Conservation (phyloP, 257 asterid species). For the Solanum peruvianum region DNA sequence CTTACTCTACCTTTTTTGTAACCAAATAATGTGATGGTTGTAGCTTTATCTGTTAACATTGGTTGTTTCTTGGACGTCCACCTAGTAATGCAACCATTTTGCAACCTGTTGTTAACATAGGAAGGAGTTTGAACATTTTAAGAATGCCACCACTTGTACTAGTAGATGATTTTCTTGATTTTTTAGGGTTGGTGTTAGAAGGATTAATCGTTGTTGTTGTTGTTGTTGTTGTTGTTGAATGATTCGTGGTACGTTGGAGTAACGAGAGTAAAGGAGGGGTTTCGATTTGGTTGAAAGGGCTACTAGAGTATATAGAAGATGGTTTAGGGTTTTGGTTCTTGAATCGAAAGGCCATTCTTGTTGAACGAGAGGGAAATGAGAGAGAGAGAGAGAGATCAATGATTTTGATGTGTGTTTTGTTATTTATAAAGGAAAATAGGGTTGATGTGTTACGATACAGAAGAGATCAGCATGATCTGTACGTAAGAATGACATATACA, state of each 20-base stretch:
- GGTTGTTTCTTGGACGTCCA: constrained; percentile 50
- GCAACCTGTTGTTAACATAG: constrained; percentile 89
- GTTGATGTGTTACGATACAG: neutral
- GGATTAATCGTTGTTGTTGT: neutral
- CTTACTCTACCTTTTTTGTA: constrained; percentile 53
- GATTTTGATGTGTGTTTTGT: neutral
- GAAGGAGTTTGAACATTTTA: constrained; percentile 81
- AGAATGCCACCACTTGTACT: constrained; percentile 44
- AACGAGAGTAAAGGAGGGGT: constrained; percentile 40
- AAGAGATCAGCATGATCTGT: neutral
- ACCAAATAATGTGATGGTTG: constrained; percentile 76
- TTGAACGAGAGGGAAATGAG: neutral
- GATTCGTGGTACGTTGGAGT: constrained; percentile 27
- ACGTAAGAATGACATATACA: neutral
- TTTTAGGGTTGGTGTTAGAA: constrained; percentile 3
- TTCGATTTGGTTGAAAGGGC: constrained; percentile 43
- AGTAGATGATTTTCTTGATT: constrained; percentile 22
- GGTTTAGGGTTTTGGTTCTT: neutral
- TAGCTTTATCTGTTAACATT: constrained; percentile 57
- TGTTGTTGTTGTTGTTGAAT: neutral
- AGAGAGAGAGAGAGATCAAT: neutral
- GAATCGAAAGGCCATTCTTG: neutral
- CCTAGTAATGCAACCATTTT: constrained; percentile 74
- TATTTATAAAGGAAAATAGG: neutral
- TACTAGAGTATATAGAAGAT: constrained; percentile 35